A percentile compares a stretch with the other conserved stretches of the same genome.
phyloP scores from a whole-genome alignment of 2,329 filamentous ascomycete species.

The Aspergillus calidoustus region DNA sequence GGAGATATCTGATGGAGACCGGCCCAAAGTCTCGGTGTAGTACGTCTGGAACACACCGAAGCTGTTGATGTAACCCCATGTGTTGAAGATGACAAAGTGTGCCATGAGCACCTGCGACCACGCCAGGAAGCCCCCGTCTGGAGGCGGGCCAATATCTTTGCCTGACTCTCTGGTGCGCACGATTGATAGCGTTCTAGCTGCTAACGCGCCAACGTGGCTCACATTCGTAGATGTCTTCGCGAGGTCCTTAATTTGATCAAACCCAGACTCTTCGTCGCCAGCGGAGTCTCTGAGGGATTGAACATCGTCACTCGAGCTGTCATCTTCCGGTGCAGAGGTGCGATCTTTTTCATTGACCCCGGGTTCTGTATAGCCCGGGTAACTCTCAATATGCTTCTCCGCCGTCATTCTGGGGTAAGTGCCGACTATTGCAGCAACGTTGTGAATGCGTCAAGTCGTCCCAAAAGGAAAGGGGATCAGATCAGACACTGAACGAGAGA shows the following conservation, averaged over 20 bases:
- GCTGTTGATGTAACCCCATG: constrained; percentile 60
- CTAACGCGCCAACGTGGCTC: constrained; percentile 30
- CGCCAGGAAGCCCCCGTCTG: constrained; percentile 59
- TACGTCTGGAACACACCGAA: constrained; percentile 62
- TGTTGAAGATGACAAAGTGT: constrained; percentile 61
- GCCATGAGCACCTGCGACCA: constrained; percentile 60
- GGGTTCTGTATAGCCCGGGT: not conserved
- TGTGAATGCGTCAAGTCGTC: not conserved
- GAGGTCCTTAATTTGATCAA: constrained; percentile 25
- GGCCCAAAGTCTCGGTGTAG: constrained; percentile 50
- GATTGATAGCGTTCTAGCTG: constrained; percentile 38
- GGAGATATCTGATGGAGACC: constrained; percentile 54
- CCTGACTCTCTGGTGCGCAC: constrained; percentile 45
- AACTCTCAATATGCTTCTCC: not conserved
- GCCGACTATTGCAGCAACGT: not conserved
- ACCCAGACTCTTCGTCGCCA: constrained; percentile 27
- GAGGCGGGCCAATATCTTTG: constrained; percentile 44
- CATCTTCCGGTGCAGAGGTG: constrained; percentile 3
- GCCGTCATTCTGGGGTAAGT: constrained; percentile 9
- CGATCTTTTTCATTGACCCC: constrained; percentile 6
- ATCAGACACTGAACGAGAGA: not conserved
- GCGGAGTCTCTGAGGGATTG: constrained; percentile 11
- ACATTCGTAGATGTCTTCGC: constrained; percentile 30
- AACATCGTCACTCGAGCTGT: constrained; percentile 18
- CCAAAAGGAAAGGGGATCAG: not conserved